Evolutionary conservation across 1,284 basidiomycete genomes (phyloP).

Genomic region (Cerioporus squamosus): DNA sequence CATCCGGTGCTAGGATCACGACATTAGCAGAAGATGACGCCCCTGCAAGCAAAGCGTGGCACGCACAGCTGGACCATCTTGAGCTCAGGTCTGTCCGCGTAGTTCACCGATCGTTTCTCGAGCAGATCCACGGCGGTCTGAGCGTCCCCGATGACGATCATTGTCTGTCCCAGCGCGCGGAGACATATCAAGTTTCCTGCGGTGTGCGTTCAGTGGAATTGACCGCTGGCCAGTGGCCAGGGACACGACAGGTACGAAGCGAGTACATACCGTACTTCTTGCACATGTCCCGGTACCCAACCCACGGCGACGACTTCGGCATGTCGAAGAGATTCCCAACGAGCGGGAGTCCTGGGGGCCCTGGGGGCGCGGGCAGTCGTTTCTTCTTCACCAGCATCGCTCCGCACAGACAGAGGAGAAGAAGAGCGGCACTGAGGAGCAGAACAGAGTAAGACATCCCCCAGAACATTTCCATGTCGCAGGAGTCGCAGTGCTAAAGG

Average conservation of each 20-base stretch:
- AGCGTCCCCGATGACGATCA: background rate
- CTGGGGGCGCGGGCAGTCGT: background rate
- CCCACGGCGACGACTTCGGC: background rate
- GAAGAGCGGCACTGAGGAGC: background rate
- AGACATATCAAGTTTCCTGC: background rate
- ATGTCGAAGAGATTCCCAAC: background rate
- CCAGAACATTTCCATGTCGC: no score
- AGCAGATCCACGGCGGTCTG: background rate
- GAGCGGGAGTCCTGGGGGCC: background rate
- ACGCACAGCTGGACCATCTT: background rate
- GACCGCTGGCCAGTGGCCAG: no score
- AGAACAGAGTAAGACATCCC: background rate
- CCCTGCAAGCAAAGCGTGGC: no score
- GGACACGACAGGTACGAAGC: background rate
- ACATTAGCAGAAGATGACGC: background rate
- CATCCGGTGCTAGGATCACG: background rate
- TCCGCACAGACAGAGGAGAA: no score
- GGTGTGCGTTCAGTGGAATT: no score
- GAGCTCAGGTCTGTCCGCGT: slow-evolving; percentile 21
- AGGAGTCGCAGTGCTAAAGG: no score
- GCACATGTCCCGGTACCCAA: background rate
- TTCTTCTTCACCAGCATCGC: background rate
- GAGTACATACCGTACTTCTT: background rate
- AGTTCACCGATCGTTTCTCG: background rate
- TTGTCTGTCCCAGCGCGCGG: background rate